Percentiles rank a stretch among this genome's conserved stretches.
Evolutionary conservation across 139 green algal genomes (phyloP).

Genomic region (Chlorella sp.): DNA sequence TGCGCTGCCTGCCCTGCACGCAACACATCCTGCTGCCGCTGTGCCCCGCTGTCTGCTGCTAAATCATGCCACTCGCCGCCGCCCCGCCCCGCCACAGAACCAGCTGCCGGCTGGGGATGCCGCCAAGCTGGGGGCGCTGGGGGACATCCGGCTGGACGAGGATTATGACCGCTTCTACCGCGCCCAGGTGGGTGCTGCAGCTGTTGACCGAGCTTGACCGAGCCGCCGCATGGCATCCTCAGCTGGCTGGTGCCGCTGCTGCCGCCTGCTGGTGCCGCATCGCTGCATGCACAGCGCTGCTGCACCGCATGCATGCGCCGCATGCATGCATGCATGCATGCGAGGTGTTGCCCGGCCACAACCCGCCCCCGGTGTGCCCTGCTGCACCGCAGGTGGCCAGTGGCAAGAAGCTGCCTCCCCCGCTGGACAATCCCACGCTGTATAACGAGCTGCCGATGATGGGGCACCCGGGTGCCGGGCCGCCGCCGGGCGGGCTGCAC

Average conservation of each 20-base stretch:
- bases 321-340: not conserved
- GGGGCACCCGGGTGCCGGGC: not conserved
- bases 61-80: too few species aligned
- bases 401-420: constrained; percentile 81
- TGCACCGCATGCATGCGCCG: not conserved
- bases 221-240: not conserved
- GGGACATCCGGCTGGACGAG: constrained; percentile 87
- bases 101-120: constrained; percentile 24
- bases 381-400: constrained; percentile 47
- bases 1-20: too few species aligned
- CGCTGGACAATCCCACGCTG: constrained; percentile 75
- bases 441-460: constrained; percentile 75
- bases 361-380: not conserved
- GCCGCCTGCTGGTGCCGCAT: not conserved
- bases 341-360: not conserved
- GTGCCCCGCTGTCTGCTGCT: not conserved
- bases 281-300: not conserved
- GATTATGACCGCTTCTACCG: constrained; percentile 84
- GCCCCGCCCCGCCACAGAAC: constrained; percentile 7
- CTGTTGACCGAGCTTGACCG: not conserved
- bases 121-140: constrained; percentile 26
- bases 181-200: constrained; percentile 15
- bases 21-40: not conserved
- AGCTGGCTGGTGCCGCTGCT: not conserved
- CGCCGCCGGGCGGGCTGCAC: not conserved